phyloP scores from a whole-genome alignment of 345 rosid species.

The Populus nigra region DNA sequence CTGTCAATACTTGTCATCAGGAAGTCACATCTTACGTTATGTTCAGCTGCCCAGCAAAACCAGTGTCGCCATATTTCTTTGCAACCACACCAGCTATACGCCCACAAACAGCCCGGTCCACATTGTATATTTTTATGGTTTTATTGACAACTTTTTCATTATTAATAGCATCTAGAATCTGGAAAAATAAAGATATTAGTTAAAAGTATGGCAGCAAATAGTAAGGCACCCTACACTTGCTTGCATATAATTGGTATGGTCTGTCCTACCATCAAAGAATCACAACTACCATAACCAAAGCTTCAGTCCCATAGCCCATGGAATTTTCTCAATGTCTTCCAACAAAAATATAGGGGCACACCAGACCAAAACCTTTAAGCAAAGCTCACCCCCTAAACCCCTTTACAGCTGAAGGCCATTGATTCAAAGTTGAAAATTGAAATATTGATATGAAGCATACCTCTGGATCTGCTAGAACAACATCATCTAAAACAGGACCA shows the following conservation, averaged over 20 bases:
- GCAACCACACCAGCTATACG: conserved; percentile 89
- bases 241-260: neutral
- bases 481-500: conserved; percentile 81
- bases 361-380: neutral
- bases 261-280: neutral
- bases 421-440: neutral
- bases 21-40: conserved; percentile 60
- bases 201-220: neutral
- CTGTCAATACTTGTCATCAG: neutral
- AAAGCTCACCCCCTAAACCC: neutral
- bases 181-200: conserved; percentile 9
- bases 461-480: conserved; percentile 77
- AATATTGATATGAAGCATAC: conserved; percentile 33
- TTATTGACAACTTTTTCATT: conserved; percentile 73
- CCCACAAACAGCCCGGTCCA: conserved; percentile 97
- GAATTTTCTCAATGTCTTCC: neutral
- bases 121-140: conserved; percentile 72
- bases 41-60: conserved; percentile 97
- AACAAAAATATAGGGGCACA: neutral
- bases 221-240: neutral
- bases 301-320: neutral
- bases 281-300: neutral
- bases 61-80: conserved; percentile 94
- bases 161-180: conserved; percentile 80
- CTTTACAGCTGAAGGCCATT: neutral